Conservation (phyloP, 2,329 filamentous ascomycete species). For the Penicillium digitatum region DNA sequence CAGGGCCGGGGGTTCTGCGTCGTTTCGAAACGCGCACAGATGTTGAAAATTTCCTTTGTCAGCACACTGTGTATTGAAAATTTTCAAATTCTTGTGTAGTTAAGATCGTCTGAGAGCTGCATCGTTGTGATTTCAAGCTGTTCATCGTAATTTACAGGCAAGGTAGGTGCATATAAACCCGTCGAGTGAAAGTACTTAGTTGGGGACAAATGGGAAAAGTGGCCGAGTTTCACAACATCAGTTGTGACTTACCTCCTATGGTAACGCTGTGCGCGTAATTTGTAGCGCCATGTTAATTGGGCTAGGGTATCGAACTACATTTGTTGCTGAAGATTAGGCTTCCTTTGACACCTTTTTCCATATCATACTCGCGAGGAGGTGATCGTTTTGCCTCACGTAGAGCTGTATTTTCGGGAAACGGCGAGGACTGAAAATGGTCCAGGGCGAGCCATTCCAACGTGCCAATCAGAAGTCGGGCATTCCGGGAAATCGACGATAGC, state of each 20-base stretch:
- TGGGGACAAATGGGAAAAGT: not conserved
- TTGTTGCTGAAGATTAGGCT: not conserved
- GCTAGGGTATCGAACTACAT: not conserved
- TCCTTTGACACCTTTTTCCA: not conserved
- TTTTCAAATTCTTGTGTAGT: not conserved
- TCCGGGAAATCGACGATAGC: slow-evolving; percentile 21
- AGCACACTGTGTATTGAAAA: not conserved
- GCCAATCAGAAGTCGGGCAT: slow-evolving; percentile 22
- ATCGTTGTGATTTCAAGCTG: slow-evolving; percentile 1
- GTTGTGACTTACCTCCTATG: not conserved
- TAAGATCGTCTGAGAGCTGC: not conserved
- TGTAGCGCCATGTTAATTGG: slow-evolving; percentile 2
- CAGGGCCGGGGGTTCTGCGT: not conserved
- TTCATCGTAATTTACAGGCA: not conserved
- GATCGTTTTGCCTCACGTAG: not conserved
- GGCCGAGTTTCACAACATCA: not conserved
- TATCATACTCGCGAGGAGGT: slow-evolving; percentile 2
- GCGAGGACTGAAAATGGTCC: slow-evolving; percentile 12
- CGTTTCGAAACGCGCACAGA: not conserved
- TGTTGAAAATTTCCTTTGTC: not conserved
- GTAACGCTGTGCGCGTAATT: not conserved
- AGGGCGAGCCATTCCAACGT: slow-evolving; percentile 20
- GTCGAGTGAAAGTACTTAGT: not conserved
- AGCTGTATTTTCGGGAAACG: slow-evolving; percentile 4
- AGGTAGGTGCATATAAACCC: not conserved